Conservation (phyloP, 345 rosid species). For the Populus ilicifolia region DNA sequence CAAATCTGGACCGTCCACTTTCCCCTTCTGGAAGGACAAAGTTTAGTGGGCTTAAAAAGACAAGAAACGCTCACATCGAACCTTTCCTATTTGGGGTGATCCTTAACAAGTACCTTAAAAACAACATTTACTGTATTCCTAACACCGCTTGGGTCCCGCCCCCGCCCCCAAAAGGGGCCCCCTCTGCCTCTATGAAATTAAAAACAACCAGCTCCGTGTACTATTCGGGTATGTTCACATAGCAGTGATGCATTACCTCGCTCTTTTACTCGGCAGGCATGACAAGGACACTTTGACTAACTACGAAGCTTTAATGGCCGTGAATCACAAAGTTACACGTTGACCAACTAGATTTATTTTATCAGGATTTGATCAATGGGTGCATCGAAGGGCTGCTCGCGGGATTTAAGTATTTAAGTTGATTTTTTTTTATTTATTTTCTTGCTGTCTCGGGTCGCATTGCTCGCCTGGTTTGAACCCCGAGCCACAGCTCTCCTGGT, state of each 20-base stretch:
- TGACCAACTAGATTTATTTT: not conserved
- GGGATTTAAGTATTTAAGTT: not conserved
- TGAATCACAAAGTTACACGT: not conserved
- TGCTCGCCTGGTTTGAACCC: not conserved
- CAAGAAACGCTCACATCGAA: constrained; percentile 3
- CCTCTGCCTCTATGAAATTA: not conserved
- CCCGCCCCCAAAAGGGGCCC: not conserved
- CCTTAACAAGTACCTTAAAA: not conserved
- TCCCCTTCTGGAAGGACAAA: not conserved
- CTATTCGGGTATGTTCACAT: not conserved
- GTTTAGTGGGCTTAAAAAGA: not conserved
- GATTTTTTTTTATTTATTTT: fast-evolving
- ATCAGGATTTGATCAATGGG: not conserved
- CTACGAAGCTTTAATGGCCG: not conserved
- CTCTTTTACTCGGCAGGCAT: not conserved
- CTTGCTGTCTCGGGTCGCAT: not conserved
- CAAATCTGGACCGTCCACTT: constrained; percentile 36
- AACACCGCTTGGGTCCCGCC: not conserved
- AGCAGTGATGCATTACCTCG: not conserved
- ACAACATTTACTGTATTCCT: not conserved
- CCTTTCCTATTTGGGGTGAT: constrained; percentile 35
- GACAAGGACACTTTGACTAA: not conserved
- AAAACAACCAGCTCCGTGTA: not conserved
- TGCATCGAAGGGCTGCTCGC: not conserved
- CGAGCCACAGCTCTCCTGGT: not conserved